Conservation (phyloP, 1,284 basidiomycete species). For the Tilletia horrida region DNA sequence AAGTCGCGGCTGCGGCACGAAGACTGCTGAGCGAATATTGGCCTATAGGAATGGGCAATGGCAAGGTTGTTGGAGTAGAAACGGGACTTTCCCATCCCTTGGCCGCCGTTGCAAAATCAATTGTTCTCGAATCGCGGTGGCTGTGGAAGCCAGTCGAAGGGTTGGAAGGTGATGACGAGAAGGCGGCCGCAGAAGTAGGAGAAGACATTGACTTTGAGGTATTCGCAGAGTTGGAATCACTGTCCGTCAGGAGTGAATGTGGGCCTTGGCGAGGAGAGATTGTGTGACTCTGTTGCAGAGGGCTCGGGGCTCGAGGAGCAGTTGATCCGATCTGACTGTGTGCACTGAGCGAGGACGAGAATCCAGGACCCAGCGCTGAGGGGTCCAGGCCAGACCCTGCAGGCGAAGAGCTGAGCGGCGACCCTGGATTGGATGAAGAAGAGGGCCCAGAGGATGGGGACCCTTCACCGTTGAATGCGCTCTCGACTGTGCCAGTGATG, state of each 20-base stretch:
- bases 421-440: background rate
- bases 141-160: background rate
- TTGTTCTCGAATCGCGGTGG: constrained; percentile 7
- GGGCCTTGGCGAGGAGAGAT: background rate
- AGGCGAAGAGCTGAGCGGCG: constrained; percentile 13
- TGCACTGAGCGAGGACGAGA: background rate
- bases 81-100: constrained; percentile 16
- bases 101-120: background rate
- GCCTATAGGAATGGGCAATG: constrained; percentile 3
- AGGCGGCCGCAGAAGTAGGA: background rate
- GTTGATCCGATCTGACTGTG: constrained; percentile 4
- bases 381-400: constrained; percentile 1
- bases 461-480: background rate
- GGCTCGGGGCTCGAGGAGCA: constrained; percentile 10
- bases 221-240: background rate
- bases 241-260: background rate
- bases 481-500: background rate
- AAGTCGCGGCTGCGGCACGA: constrained; percentile 8
- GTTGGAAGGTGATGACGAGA: background rate
- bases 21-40: constrained; percentile 12
- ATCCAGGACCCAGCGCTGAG: background rate
- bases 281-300: constrained; percentile 6
- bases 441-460: background rate
- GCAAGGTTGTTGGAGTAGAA: background rate
- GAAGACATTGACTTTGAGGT: background rate